Base-by-base conservation (phyloP, 305 asterid species). In the Lippia alba region DNA sequence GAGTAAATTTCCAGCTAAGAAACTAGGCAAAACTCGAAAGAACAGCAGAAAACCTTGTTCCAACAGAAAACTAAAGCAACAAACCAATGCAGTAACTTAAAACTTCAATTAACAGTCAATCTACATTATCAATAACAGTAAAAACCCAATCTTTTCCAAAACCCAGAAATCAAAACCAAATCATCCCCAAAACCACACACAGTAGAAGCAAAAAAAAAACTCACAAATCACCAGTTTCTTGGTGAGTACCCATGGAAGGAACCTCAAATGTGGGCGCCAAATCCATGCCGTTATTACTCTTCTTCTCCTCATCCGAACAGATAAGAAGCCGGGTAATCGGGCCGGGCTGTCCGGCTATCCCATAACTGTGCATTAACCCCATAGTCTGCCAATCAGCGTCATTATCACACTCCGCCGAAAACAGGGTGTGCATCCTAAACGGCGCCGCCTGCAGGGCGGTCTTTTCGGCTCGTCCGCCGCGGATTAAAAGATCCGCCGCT, bases 381-480 rank as follows among this genome's bases (percentile, higher is more conserved):
- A 87, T 89, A n/a, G 94, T 85, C 39, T 87, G 91, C 94, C 94
- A 87, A 78, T 87, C 91, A 70, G 83, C 85, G 73, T 85, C 85
- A 75, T 85, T 73, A 71, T 78, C 84, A 54, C 93, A 85, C 62
- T 87, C 91, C 34, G 80, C 94, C 16, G 89, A 81, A 71, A 87
- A 87, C 17, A 87, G 72, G 4, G 94, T 87, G 66, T 87, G 91
- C 73, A 87, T 85, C 79, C 91, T 81, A 71, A 72, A 76, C 18
- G 86, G 83, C 17, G 83, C 80, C 58, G 62, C 69, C 33, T 58
- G 66, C 33, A 40, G 60, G 41, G 45, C 46, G 19, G 66, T 56
- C 56, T 64, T 53, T 53, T 66, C 55, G 54, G 76, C 72, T 67
- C 65, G 51, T 6, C 69, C 73, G n/a, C 79, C 46, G 48, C 62